phyloP scores from a whole-genome alignment of 2,329 filamentous ascomycete genomes.

The Ceratocystis destructans region DNA sequence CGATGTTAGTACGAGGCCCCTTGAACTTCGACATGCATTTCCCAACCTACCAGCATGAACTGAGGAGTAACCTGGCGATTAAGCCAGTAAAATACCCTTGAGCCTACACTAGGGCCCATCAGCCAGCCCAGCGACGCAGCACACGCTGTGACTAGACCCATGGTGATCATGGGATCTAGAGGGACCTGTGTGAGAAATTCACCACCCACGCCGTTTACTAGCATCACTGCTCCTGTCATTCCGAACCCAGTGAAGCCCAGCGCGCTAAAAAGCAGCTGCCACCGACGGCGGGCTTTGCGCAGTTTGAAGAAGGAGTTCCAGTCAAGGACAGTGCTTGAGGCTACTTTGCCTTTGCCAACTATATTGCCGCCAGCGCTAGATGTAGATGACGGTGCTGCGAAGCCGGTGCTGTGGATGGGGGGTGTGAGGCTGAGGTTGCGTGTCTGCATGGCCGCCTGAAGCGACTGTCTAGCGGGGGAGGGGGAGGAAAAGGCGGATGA shows the following conservation, averaged over 20 bases:
- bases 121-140: slow-evolving; percentile 80
- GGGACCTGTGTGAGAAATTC: slow-evolving; percentile 56
- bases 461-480: background rate
- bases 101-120: slow-evolving; percentile 68
- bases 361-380: slow-evolving; percentile 25
- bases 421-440: slow-evolving; percentile 16
- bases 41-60: slow-evolving; percentile 49
- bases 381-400: slow-evolving; percentile 16
- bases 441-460: background rate
- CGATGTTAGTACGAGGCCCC: background rate
- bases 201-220: slow-evolving; percentile 62
- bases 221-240: slow-evolving; percentile 46
- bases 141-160: slow-evolving; percentile 66
- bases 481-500: slow-evolving; percentile 3
- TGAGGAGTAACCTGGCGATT: slow-evolving; percentile 52
- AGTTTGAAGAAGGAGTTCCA: slow-evolving; percentile 93
- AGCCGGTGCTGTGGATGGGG: slow-evolving; percentile 16
- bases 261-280: slow-evolving; percentile 67
- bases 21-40: background rate
- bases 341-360: background rate
- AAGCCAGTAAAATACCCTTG: slow-evolving; percentile 60
- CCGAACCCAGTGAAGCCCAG: slow-evolving; percentile 50
- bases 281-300: slow-evolving; percentile 68
- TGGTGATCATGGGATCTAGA: slow-evolving; percentile 73
- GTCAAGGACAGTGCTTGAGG: slow-evolving; percentile 38